A percentile compares a stretch with the other conserved stretches of the same genome.
Evolutionary conservation across 306 rosid genomes (phyloP).

Genomic region (Rubus parviflorus): DNA sequence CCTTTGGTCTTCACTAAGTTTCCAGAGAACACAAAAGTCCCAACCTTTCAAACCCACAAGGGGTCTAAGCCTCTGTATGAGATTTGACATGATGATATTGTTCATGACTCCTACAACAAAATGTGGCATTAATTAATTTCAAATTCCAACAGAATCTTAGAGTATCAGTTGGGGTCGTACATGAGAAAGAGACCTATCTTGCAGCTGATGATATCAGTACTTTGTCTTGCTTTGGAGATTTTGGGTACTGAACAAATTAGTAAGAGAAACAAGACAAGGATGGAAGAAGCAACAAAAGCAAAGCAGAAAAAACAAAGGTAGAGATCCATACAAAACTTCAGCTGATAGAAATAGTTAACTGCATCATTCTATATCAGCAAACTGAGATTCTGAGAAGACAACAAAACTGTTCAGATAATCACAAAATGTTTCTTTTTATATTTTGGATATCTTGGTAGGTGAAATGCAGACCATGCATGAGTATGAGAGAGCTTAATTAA

Average conservation of each 20-base stretch:
- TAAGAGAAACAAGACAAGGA: constrained; percentile 29
- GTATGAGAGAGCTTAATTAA: constrained; percentile 24
- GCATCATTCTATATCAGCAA: constrained; percentile 38
- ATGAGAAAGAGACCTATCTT: constrained; percentile 17
- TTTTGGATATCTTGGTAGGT: constrained; percentile 53
- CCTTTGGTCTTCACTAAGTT: constrained; percentile 82
- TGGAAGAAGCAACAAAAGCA: constrained; percentile 14
- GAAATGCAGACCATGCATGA: constrained; percentile 64
- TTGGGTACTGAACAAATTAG: constrained; percentile 32
- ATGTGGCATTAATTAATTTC: constrained; percentile 3
- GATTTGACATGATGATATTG: constrained; percentile 41
- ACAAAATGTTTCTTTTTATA: neutral
- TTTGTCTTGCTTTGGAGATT: constrained; percentile 5
- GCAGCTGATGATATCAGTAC: neutral
- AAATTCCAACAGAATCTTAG: neutral
- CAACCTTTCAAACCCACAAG: constrained; percentile 72
- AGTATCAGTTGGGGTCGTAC: constrained; percentile 12
- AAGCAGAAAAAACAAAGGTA: constrained; percentile 38
- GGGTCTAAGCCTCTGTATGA: constrained; percentile 60
- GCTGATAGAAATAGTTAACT: constrained; percentile 58
- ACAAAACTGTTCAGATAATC: constrained; percentile 3
- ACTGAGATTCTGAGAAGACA: constrained; percentile 13
- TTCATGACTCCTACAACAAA: constrained; percentile 45
- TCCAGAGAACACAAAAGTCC: constrained; percentile 74
- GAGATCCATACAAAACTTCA: constrained; percentile 42